Evolutionary conservation across 306 rosid species (phyloP), one percentile per base, ranked within the genome.

Genomic region (Echinosophora koreensis): DNA sequence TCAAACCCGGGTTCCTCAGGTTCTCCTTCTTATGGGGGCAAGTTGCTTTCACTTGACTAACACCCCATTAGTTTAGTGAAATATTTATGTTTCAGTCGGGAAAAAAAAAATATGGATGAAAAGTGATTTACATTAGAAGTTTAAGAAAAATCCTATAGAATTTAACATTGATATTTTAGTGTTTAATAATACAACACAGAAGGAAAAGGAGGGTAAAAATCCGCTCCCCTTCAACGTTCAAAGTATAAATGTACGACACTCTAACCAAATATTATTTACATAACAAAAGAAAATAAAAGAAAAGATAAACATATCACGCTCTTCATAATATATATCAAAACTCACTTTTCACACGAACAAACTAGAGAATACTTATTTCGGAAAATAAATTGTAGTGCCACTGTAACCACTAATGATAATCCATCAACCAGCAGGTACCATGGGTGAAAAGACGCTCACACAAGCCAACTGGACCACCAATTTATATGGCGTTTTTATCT

Each of bases 251-350:
- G 64, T 11, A 7, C n/a, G 1, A 37, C 42, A 69, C 71, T 13
- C 64, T 51, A 66, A 50, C 62, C 65, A 84, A 71, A 64, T 76
- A 79, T 71, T 75, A 79, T 71, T 75, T 82, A 85, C 84, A 78
- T 63, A 73, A 34, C 59, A 41, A 11, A 15, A 34, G 30, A 63
- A 65, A 55, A 50, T 10, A 71, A 67, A 47, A 47, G 37, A 47
- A 60, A 47, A 38, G 46, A 38, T 32, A 77, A 46, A 63, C 75
- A 16, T 55, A 37, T 35, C 75, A 63, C 73, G 17, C 76, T 66
- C 57, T 73, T 73, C 71, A 77, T n/a, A n/a, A n/a, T n/a, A n/a
- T 70, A 55, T 32, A 41, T 44, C 55, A 82, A 71, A 65, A 64
- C 62, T 70, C 82, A 68, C 78, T 63, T 68, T 59, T 59, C 66